Evolutionary conservation across 306 rosid species (phyloP).

Genomic region (Cajanus cajan): DNA sequence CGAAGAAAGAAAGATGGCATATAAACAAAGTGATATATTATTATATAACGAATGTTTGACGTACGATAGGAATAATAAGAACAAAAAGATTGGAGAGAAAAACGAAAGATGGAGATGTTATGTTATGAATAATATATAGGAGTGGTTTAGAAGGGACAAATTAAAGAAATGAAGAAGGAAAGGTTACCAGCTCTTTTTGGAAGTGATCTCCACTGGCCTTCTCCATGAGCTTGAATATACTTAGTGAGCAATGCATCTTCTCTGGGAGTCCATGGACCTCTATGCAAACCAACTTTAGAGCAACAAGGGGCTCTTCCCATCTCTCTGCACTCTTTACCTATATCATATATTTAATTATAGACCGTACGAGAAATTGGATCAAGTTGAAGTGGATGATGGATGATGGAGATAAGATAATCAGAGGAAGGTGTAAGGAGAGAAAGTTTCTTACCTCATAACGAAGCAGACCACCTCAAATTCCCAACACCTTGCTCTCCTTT

Average conservation of each 20-base stretch:
- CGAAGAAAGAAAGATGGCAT: background rate
- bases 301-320: conserved; percentile 96
- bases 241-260: conserved; percentile 79
- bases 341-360: background rate
- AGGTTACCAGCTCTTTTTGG: conserved; percentile 73
- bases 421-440: background rate
- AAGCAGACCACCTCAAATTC: conserved; percentile 20
- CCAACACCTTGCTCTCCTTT: conserved; percentile 24
- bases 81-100: background rate
- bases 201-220: conserved; percentile 88
- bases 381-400: background rate
- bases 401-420: background rate
- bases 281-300: conserved; percentile 78
- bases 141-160: background rate
- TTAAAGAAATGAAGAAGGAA: background rate
- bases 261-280: conserved; percentile 85
- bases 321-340: background rate
- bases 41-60: background rate
- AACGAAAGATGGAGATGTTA: background rate
- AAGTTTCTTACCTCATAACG: conserved; percentile 15
- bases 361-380: too few relatives aligned
- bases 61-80: background rate
- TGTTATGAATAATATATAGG: background rate
- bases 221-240: conserved; percentile 75
- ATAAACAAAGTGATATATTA: background rate